Conservation (phyloP, 495 filamentous ascomycete species). For the Xylona heveae region DNA sequence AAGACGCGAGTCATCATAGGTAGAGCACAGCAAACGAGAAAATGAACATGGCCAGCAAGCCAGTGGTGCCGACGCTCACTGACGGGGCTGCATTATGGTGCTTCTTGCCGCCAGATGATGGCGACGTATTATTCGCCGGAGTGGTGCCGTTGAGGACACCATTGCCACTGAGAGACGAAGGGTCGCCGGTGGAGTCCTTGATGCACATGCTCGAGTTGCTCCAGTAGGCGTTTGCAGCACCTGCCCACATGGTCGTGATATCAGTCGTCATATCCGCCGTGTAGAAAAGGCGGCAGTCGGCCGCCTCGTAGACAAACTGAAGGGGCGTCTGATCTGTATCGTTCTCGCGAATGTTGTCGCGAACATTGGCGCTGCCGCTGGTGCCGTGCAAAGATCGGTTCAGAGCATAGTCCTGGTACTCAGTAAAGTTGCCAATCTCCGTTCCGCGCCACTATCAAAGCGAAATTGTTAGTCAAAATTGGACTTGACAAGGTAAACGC, state of each 20-base stretch:
- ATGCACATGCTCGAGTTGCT: conserved; percentile 7
- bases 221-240: conserved; percentile 9
- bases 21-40: too few species aligned
- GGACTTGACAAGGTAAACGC: too few species aligned
- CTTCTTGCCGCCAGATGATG: too few species aligned
- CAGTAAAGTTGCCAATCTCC: too few species aligned
- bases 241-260: conserved; percentile 7
- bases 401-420: too few species aligned
- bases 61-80: too few species aligned
- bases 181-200: conserved; percentile 5
- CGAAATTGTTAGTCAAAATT: too few species aligned
- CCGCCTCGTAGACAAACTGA: conserved; percentile 19
- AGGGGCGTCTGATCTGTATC: conserved; percentile 11
- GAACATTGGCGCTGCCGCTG: conserved; percentile 8
- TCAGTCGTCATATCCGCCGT: conserved; percentile 11
- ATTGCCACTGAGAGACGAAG: conserved; percentile 5
- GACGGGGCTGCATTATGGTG: too few species aligned
- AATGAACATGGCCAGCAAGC: too few species aligned
- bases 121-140: too few species aligned
- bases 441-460: too few species aligned
- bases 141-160: neutral
- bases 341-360: conserved; percentile 5
- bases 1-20: too few species aligned
- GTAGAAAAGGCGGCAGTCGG: conserved; percentile 20
- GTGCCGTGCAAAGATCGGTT: neutral